Base-by-base conservation (phyloP, 495 filamentous ascomycete species). In the Penicillium herquei region DNA sequence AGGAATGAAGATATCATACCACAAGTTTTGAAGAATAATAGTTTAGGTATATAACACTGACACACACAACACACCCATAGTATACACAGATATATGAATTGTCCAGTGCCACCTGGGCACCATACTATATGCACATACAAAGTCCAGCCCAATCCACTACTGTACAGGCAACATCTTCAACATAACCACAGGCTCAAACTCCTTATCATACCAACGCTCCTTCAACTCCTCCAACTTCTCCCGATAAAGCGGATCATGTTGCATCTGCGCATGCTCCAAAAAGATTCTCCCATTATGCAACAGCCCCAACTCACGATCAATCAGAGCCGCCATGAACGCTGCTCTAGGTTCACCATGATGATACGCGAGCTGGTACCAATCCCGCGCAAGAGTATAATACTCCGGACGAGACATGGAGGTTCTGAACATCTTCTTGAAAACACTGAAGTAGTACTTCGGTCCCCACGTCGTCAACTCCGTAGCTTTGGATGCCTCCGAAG, bases 331-430 rank as follows among this genome's bases (percentile, higher is more conserved):
- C 21, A 68, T 66, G 7, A 72, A 47, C 0, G 47, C 52, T 3
- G 69, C 63, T 11, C 39, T 41, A 1, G 0, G 12, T 10, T 61
- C 33, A 9, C 50, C 52, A 31, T 50, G 40, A 2, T 17, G 7
- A 9, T 14, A 47, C 2, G 65, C 68, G 26, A 70, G 39, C 9
- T 58, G 21, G 43, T 73, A 75, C 73, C 72, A 78, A 10, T 73
- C 58, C 2, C 57, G 14, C 4, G 75, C 70, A 6, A 71, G 42
- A 3, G 21, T 31, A 16, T 58, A 61, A 41, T 73, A 78, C 3
- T 68, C 56, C 16, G 51, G 13, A 0, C 49, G 58, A 2, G 56
- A 40, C 16, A 60, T 42, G 2, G 53, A 48, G 9, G 47, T 48
- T 13, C 55, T 53, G 39, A 60, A 54, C 2, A 56, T 26, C 26